phyloP scores from a whole-genome alignment of 345 rosid genomes.

The Gossypium bickii region DNA sequence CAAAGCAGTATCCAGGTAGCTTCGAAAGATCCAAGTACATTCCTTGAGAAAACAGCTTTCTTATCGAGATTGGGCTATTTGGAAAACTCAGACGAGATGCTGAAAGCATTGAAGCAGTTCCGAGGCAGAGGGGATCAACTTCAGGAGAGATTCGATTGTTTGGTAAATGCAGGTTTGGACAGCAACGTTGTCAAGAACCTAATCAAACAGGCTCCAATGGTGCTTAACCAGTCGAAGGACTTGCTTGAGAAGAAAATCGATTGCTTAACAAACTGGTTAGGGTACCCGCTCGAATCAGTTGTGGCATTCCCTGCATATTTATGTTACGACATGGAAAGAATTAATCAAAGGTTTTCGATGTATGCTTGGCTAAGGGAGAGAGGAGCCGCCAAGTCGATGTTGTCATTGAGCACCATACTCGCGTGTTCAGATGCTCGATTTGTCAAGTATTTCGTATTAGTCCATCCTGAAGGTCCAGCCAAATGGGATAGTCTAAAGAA shows the following conservation, averaged over 20 bases:
- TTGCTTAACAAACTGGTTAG: constrained; percentile 44
- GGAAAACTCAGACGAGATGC: constrained; percentile 86
- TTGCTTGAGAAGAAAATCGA: constrained; percentile 63
- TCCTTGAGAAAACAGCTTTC: constrained; percentile 54
- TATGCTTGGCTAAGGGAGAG: constrained; percentile 50
- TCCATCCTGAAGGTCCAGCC: constrained; percentile 75
- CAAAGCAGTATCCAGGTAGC: constrained; percentile 25
- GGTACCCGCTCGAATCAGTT: constrained; percentile 52
- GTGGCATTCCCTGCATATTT: constrained; percentile 61
- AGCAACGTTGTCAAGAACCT: constrained; percentile 38
- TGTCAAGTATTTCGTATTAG: constrained; percentile 56
- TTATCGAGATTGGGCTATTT: constrained; percentile 59
- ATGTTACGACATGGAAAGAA: constrained; percentile 57
- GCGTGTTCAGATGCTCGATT: constrained; percentile 71
- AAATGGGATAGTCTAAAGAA: constrained; percentile 63
- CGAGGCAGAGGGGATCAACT: constrained; percentile 81
- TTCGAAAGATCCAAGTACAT: constrained; percentile 27
- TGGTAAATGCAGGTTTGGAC: constrained; percentile 68
- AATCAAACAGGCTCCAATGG: constrained; percentile 57
- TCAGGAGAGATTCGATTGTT: constrained; percentile 85
- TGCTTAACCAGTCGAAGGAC: constrained; percentile 69
- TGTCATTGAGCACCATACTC: constrained; percentile 63
- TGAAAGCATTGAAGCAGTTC: constrained; percentile 57
- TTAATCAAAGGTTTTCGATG: constrained; percentile 53
- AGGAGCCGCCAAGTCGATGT: constrained; percentile 44